A percentile compares a stretch with the other conserved stretches of the same genome.
These are phyloP conservation scores for Echeveria elegans DNA, from an alignment of 164 flowering plant genomes.

Conservation along the genomic window DNA sequence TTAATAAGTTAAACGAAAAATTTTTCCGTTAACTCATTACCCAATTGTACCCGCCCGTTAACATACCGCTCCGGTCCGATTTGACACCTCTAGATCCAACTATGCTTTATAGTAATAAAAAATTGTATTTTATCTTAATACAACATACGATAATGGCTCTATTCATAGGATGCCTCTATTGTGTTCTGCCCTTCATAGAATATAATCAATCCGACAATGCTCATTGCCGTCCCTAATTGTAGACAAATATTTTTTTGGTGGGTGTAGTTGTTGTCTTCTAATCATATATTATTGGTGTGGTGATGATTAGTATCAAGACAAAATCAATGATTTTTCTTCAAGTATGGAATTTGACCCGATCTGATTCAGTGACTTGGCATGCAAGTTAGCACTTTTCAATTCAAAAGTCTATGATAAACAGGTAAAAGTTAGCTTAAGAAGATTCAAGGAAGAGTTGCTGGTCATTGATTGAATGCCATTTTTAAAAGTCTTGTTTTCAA, in stretches of 20 bases:
- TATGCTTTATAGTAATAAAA: too few relatives aligned
- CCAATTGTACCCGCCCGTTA: too few relatives aligned
- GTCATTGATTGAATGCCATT: neutral
- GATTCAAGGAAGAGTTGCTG: neutral
- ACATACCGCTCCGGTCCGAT: too few relatives aligned
- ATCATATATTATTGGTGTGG: neutral
- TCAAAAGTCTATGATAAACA: neutral
- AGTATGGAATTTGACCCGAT: neutral
- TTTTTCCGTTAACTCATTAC: too few relatives aligned
- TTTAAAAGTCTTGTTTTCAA: neutral
- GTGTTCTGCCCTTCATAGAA: too few relatives aligned
- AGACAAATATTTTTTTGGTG: neutral
- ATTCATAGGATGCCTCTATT: too few relatives aligned
- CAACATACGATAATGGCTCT: too few relatives aligned
- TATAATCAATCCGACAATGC: too few relatives aligned
- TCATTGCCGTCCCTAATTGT: too few relatives aligned
- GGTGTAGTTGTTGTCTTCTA: neutral
- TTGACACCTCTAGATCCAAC: too few relatives aligned
- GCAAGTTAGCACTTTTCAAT: neutral
- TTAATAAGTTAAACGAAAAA: too few relatives aligned
- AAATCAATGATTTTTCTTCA: neutral
- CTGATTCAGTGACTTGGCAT: neutral
- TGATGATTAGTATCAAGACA: neutral
- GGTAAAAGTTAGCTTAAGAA: neutral
- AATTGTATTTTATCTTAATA: too few relatives aligned